phyloP scores from a whole-genome alignment of 768 basidiomycete species.

The Leucocoprinus sp. region DNA sequence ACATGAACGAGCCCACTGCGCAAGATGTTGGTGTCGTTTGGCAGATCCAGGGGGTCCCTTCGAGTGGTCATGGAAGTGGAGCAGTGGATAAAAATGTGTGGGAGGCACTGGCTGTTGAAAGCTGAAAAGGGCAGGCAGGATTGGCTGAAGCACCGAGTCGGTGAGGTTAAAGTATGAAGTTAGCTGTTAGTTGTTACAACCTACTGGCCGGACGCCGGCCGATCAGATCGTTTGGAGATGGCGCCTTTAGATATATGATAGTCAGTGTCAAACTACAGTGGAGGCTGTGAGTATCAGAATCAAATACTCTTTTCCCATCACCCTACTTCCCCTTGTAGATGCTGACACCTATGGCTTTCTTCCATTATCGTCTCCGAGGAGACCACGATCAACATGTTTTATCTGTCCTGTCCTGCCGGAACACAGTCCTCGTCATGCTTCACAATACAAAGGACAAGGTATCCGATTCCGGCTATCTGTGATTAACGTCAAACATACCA shows the following conservation, averaged over 20 bases:
- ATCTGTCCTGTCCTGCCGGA: too few species aligned
- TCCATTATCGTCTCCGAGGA: too few species aligned
- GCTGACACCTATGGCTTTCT: too few species aligned
- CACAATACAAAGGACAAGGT: too few species aligned
- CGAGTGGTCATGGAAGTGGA: conserved; percentile 9
- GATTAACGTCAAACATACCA: background rate
- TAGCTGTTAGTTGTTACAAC: conserved; percentile 4
- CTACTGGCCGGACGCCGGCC: conserved; percentile 1
- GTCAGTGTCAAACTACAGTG: conserved; percentile 5
- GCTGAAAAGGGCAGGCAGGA: conserved; percentile 6
- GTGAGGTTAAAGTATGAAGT: conserved; percentile 12
- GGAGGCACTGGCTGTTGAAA: conserved; percentile 8
- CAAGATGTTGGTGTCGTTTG: conserved; percentile 8
- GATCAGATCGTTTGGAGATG: conserved; percentile 12
- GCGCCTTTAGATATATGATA: conserved; percentile 7
- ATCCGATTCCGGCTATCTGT: background rate
- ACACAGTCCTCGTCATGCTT: too few species aligned
- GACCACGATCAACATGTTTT: too few species aligned
- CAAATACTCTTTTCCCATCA: conserved; percentile 5
- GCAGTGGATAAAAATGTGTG: conserved; percentile 8
- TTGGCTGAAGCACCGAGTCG: conserved; percentile 8
- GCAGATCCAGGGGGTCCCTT: conserved; percentile 8
- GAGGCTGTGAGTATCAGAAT: conserved; percentile 12
- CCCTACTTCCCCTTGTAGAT: too few species aligned
- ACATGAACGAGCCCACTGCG: conserved; percentile 2